These are phyloP conservation scores for Puccinia coronata DNA, from an alignment of 1,284 basidiomycete genomes.

Conservation along the genomic window DNA sequence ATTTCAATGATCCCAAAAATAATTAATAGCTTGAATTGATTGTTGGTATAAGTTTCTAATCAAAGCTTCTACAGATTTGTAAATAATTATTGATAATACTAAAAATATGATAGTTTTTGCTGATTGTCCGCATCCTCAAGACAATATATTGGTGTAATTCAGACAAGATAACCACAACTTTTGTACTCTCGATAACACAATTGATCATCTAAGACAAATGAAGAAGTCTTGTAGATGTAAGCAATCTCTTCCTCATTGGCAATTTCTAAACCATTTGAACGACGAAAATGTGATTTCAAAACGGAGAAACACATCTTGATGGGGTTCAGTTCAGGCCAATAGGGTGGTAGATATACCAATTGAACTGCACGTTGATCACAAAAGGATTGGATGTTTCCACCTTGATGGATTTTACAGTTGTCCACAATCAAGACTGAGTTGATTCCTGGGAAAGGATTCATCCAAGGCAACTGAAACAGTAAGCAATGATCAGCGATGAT, in stretches of 20 bases:
- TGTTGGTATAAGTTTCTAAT: too few species aligned
- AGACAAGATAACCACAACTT: constrained; percentile 15
- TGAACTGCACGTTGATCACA: neutral
- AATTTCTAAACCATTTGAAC: neutral
- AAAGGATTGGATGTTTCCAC: neutral
- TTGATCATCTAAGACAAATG: neutral
- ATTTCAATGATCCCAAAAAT: neutral
- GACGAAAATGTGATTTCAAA: neutral
- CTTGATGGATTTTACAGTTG: constrained; percentile 3
- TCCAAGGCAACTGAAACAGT: neutral
- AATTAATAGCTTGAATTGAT: neutral
- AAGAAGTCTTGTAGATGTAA: neutral
- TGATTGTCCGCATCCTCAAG: neutral
- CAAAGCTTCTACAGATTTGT: neutral
- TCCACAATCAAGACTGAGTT: constrained; percentile 23
- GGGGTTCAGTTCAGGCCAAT: constrained; percentile 29
- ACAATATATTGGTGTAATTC: neutral
- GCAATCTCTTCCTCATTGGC: neutral
- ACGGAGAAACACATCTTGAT: constrained; percentile 29
- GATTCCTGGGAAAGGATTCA: constrained; percentile 11
- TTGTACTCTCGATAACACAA: neutral
- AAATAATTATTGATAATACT: neutral
- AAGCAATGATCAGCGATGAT: neutral
- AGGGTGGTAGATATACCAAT: constrained; percentile 13
- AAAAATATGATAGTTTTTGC: too few species aligned